Evolutionary conservation across 352 stramenopile species (phyloP).

Genomic region (Ophiocytium majus): DNA sequence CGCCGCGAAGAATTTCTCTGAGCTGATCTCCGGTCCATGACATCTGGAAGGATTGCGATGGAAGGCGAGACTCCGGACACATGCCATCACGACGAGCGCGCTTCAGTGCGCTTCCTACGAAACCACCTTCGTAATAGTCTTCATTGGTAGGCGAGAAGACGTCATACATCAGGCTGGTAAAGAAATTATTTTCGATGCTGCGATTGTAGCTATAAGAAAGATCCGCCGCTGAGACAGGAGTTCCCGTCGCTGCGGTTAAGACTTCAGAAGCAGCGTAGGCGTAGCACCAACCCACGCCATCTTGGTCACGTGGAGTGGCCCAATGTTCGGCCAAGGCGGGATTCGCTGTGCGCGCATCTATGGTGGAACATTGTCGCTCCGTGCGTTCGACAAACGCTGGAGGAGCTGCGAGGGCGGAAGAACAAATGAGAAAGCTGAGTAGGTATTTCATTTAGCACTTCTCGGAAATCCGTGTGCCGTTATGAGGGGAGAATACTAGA

Average conservation of each 20-base stretch:
- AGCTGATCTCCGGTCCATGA: not conserved
- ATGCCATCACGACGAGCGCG: not conserved
- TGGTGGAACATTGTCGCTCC: not conserved
- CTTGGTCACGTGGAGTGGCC: not conserved
- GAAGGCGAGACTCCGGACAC: not conserved
- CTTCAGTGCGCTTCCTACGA: not conserved
- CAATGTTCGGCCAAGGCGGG: not conserved
- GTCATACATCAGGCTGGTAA: not conserved
- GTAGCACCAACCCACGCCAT: slow-evolving; percentile 13
- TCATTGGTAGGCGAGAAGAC: not conserved
- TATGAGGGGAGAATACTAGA: too few species aligned
- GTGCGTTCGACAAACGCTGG: not conserved
- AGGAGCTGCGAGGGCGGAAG: not conserved
- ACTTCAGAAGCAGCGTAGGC: slow-evolving; percentile 4
- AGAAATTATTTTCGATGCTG: not conserved
- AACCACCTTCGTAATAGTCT: not conserved
- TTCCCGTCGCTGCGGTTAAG: not conserved
- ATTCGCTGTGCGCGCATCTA: not conserved
- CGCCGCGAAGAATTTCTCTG: not conserved
- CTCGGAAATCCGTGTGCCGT: not conserved
- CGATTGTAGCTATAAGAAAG: slow-evolving; percentile 17
- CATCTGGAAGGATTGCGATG: not conserved
- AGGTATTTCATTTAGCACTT: not conserved
- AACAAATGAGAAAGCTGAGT: not conserved
- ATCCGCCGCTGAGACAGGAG: not conserved